Base-by-base conservation (phyloP, 768 basidiomycete species). In the Termitomyces sp. region DNA sequence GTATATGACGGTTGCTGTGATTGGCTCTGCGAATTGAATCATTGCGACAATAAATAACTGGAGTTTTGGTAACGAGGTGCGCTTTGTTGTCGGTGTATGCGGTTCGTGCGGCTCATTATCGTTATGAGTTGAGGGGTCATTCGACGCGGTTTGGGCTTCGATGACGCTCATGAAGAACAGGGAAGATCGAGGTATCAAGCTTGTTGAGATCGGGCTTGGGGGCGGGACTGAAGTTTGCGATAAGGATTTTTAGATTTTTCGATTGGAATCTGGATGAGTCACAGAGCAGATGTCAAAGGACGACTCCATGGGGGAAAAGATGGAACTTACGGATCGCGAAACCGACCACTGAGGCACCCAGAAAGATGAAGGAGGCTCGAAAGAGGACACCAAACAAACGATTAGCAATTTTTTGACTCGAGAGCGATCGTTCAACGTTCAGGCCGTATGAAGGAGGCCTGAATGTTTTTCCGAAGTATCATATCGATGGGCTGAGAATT, bases 1-100 rank as follows among this genome's bases (percentile, higher is more conserved):
- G 53, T 79, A 79, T 35, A 79, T 75, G 9, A 78, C 69, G 7
- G 66, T 64, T 25, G 62, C 61, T 0, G 67, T 66, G 7, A 72
- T 58, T 2, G 70, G 70, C 50, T 72, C 73, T 20, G 69, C 63
- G 9, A 70, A 55, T 47, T 72, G 73, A 12, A 76, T 64, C 20
- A 72, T 48, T 4, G 72, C 56, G 6, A 76, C 61, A 29, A 77
- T 68, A 3, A 62, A 66, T 15, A 76, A 65, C 47, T 76, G 76
- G 15, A 73, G 23, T 32, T 66, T 74, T 7, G 76, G 76, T 0
- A 77, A 57, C 1, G 75, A 73, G 3, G 62, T 63, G 32, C 56
- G 56, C 33, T 56, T 56, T 38, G 46, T 39, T 39, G 47, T 36
- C 16, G 54, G 29, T 22, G n/a, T 29, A n/a, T 25, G 16, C 32